A percentile compares a stretch with the other conserved stretches of the same genome.
Conservation (phyloP, 2,329 filamentous ascomycete species). For the Xylaria sp. region DNA sequence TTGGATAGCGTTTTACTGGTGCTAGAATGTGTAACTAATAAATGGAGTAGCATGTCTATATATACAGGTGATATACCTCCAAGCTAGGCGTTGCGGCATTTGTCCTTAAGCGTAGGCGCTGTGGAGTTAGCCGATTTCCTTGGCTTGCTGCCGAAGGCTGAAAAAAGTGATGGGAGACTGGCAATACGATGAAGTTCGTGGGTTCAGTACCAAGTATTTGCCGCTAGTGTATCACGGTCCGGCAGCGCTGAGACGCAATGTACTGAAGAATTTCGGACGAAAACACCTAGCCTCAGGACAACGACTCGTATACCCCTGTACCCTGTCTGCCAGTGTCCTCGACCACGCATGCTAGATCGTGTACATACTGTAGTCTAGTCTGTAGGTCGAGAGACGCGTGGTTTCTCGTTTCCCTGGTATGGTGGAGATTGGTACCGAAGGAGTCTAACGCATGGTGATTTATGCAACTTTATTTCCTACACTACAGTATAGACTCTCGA, state of each 20-base stretch:
- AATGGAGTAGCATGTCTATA: neutral
- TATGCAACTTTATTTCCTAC: neutral
- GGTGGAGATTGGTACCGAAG: neutral
- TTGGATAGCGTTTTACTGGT: neutral
- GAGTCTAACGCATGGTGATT: neutral
- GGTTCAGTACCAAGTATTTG: neutral
- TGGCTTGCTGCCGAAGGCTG: neutral
- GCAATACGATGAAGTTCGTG: neutral
- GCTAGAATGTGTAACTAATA: neutral
- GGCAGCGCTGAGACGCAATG: conserved; percentile 1
- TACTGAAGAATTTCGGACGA: neutral
- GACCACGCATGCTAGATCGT: no score
- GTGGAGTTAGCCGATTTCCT: neutral
- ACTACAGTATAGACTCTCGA: no score
- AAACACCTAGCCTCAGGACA: no score
- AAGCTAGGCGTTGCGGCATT: neutral
- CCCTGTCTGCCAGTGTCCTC: neutral
- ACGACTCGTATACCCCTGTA: neutral
- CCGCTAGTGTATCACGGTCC: neutral
- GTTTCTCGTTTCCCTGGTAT: neutral
- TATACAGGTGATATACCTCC: no score
- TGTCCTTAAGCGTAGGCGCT: neutral
- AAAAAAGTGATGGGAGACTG: neutral
- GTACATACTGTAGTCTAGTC: neutral
- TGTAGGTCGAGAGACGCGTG: neutral